Conservation (phyloP, 2,329 filamentous ascomycete genomes). For the Calonectria pauciramosa region DNA sequence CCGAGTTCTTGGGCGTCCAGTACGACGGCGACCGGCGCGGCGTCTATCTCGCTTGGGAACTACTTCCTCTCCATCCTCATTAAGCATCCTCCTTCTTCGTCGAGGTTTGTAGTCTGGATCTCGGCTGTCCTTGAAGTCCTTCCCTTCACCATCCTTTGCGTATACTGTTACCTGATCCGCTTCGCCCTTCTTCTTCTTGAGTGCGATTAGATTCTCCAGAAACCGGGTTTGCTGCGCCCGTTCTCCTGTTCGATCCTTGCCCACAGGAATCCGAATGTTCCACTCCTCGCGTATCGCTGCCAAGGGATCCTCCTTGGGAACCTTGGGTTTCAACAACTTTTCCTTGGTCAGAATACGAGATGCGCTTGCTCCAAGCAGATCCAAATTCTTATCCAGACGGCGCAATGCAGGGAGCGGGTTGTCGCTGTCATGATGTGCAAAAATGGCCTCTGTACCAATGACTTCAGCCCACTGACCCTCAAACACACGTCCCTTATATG, state of each 20-base stretch:
- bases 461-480: constrained; percentile 86
- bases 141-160: constrained; percentile 59
- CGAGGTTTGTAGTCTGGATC: constrained; percentile 57
- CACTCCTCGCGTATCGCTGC: constrained; percentile 57
- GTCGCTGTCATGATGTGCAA: constrained; percentile 70
- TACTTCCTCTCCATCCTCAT: constrained; percentile 45
- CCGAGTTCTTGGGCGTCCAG: constrained; percentile 39
- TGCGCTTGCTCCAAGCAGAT: constrained; percentile 79
- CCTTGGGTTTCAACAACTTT: constrained; percentile 68
- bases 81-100: constrained; percentile 43
- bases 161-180: constrained; percentile 75
- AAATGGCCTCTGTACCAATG: constrained; percentile 86
- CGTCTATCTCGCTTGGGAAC: constrained; percentile 36
- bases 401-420: constrained; percentile 61
- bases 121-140: constrained; percentile 57
- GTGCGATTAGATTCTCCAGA: constrained; percentile 73
- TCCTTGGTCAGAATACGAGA: constrained; percentile 78
- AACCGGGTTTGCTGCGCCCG: constrained; percentile 68
- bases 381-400: constrained; percentile 70
- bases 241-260: constrained; percentile 62
- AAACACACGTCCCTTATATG: constrained; percentile 84
- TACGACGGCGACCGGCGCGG: constrained; percentile 34
- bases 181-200: constrained; percentile 76
- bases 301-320: constrained; percentile 50
- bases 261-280: constrained; percentile 61